These are phyloP conservation scores for Dioszegia crocea DNA, from an alignment of 768 basidiomycete species.

Conservation along the genomic window DNA sequence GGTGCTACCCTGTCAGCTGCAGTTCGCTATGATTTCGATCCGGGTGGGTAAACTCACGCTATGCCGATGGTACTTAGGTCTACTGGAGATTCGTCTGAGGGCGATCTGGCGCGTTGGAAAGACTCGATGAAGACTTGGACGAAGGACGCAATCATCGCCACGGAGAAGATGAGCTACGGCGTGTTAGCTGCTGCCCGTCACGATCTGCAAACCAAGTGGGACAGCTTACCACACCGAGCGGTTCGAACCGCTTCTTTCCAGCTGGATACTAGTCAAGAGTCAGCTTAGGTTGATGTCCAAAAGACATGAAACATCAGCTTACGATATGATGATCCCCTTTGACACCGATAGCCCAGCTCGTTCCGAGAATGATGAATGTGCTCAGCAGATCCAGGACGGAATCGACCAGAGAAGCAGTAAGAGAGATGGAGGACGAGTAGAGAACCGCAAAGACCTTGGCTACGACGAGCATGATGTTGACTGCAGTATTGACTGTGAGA, in stretches of 20 bases:
- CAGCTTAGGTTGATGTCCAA: not conserved
- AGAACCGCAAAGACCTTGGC: slow-evolving; percentile 51
- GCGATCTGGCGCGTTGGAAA: slow-evolving; percentile 36
- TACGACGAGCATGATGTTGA: slow-evolving; percentile 50
- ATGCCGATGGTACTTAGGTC: slow-evolving; percentile 43
- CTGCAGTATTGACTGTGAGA: slow-evolving; percentile 41
- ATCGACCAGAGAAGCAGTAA: slow-evolving; percentile 52
- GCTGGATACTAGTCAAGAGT: slow-evolving; percentile 40
- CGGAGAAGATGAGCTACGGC: slow-evolving; percentile 48
- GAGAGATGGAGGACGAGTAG: slow-evolving; percentile 51
- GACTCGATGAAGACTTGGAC: slow-evolving; percentile 52
- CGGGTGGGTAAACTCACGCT: slow-evolving; percentile 25
- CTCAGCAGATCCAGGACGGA: slow-evolving; percentile 51
- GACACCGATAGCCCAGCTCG: slow-evolving; percentile 46
- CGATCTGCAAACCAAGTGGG: not conserved
- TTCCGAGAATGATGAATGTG: slow-evolving; percentile 52
- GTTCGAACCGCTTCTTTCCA: slow-evolving; percentile 50
- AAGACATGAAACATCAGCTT: not conserved
- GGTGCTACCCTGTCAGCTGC: slow-evolving; percentile 25
- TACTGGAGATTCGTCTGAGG: slow-evolving; percentile 29
- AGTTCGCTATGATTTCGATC: not conserved
- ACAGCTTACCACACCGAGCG: slow-evolving; percentile 49
- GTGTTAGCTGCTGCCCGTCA: not conserved
- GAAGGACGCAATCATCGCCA: slow-evolving; percentile 51
- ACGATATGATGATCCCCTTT: slow-evolving; percentile 34